Base-by-base conservation (phyloP, 495 filamentous ascomycete species). In the Paragyromitra xinjiangensis region DNA sequence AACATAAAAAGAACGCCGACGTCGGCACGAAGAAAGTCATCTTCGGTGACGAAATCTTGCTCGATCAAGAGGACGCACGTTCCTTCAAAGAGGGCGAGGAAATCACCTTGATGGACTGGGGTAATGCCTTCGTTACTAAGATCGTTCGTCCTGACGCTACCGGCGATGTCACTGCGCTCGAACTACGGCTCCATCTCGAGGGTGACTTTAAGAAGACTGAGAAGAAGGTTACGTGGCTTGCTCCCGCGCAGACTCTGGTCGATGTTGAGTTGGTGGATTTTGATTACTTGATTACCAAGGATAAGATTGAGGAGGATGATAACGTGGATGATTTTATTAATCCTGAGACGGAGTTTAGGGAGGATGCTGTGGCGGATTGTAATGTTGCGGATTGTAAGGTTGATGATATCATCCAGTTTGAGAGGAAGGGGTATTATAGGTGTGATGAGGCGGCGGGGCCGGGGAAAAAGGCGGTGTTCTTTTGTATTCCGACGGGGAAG, bases 51-150 rank as follows among this genome's bases (percentile, higher is more conserved):
- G 86, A 88, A 29, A 86, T 97, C 73, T 83, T 95, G 40, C 85
- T 98, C 56, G 94, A 97, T 81, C 94, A 97, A 84, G 92, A 87
- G 56, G 94, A 98, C 79, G 94, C 91, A 73, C 89, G 91, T 83
- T 87, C 85, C 61, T 95, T 97, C 85, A 90, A 88, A 78, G 88
- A 92, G 71, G 90, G 92, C 78, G 94, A 98, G 85, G 94, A 97
- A 83, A 93, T 98, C 79, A 98, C 94, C 0, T 87, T 97, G 34
- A 98, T 97, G 94, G 91, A 90, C 82, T 97, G 94, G 94, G 94
- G 94, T 78, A 97, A 98, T 76, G 94, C 93, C 39, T 89, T 95
- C 71, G 91, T 97, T 12, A 90, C 91, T 55, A 90, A 90, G 80
- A 92, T 93, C 81, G 85, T 86, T 48, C 87, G 90, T 64, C 88